Evolutionary conservation across 2,329 filamentous ascomycete genomes (phyloP).

Genomic region (Pseudocercospora musae): DNA sequence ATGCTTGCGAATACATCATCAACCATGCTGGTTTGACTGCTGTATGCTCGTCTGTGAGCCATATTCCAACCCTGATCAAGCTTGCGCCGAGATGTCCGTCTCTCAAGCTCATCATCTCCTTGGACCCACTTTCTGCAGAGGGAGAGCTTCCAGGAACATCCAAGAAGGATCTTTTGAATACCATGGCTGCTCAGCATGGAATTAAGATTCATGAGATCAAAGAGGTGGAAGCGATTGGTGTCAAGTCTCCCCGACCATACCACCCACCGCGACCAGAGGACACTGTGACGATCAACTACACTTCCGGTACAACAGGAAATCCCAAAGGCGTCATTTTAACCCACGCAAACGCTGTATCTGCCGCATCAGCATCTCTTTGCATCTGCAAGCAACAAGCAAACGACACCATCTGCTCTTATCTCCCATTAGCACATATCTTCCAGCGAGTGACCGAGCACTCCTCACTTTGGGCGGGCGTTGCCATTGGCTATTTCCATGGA

Average conservation of each 20-base stretch:
- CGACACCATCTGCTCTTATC: conserved; percentile 76
- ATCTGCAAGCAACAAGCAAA: conserved; percentile 51
- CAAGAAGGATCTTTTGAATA: conserved; percentile 74
- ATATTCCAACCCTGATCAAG: conserved; percentile 78
- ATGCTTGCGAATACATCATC: conserved; percentile 91
- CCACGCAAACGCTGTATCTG: conserved; percentile 76
- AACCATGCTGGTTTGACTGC: conserved; percentile 77
- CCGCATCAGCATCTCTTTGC: conserved; percentile 59
- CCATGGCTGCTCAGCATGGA: conserved; percentile 69
- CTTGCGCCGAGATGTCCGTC: conserved; percentile 71
- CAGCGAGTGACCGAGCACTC: conserved; percentile 79
- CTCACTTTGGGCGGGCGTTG: conserved; percentile 66
- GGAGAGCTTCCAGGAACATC: conserved; percentile 69
- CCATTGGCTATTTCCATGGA: conserved; percentile 90
- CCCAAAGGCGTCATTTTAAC: conserved; percentile 83
- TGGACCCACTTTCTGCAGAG: conserved; percentile 78
- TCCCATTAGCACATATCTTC: conserved; percentile 92
- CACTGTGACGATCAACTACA: conserved; percentile 86
- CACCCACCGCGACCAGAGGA: conserved; percentile 72
- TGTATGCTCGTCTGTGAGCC: conserved; percentile 74
- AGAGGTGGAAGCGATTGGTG: conserved; percentile 79
- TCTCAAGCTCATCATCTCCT: conserved; percentile 81
- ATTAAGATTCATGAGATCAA: conserved; percentile 74
- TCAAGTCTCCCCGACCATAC: conserved; percentile 64
- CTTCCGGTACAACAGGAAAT: conserved; percentile 76